Conservation (phyloP, 371 early-diverging fungal species). For the Zopfochytrium polystomum region DNA sequence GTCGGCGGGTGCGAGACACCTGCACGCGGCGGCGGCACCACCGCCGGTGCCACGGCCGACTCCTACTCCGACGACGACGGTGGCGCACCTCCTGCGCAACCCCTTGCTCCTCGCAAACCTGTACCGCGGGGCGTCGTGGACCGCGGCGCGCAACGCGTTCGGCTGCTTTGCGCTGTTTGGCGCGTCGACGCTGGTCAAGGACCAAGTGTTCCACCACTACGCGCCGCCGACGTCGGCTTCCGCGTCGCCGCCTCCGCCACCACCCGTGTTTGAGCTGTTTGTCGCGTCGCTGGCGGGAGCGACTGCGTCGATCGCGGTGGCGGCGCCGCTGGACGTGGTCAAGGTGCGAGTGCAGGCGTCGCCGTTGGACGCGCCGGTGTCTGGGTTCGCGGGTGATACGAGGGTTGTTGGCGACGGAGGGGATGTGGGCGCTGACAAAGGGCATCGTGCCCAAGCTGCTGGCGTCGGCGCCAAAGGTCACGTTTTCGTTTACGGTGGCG, state of each 20-base stretch:
- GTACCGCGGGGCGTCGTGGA: conserved; percentile 91
- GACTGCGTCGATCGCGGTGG: conserved; percentile 83
- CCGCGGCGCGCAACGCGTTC: conserved; percentile 87
- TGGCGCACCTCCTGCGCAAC: background rate
- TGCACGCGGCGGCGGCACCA: background rate
- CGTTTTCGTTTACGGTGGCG: conserved; percentile 90
- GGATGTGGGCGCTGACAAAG: conserved; percentile 83
- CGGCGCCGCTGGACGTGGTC: conserved; percentile 88
- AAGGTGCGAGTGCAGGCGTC: conserved; percentile 93
- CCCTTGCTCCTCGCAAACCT: conserved; percentile 69
- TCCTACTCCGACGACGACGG: conserved; percentile 1
- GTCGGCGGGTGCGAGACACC: background rate
- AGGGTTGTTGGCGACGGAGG: conserved; percentile 80
- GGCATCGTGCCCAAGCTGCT: conserved; percentile 87
- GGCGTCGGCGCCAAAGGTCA: conserved; percentile 83
- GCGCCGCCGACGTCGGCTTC: too few relatives aligned
- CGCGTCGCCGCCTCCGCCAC: background rate
- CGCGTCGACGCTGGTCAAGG: conserved; percentile 86
- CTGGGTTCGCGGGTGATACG: conserved; percentile 72
- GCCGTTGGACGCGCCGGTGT: conserved; percentile 80
- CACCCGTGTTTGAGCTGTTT: conserved; percentile 63
- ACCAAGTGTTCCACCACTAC: conserved; percentile 76
- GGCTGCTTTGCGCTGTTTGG: conserved; percentile 94
- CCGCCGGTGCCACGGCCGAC: background rate
- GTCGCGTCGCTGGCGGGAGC: conserved; percentile 86